Evolutionary conservation across 176 grass and related monocot species (phyloP), one percentile per base, ranked within the genome.

Genomic region (Chloris gayana): DNA sequence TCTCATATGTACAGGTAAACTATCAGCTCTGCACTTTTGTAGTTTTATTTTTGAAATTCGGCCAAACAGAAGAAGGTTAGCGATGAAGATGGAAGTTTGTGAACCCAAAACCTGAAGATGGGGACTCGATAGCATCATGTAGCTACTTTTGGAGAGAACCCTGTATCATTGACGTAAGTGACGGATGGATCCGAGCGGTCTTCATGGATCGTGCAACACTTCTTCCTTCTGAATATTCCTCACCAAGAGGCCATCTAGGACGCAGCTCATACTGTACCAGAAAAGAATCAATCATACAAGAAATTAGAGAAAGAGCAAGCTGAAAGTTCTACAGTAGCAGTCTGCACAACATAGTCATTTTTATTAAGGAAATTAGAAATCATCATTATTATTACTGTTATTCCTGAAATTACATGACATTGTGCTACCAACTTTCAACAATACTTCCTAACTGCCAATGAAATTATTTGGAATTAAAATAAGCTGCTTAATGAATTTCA

Each of bases 141-240:
- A 76, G 85, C 65, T 89, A 85, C 53, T 58, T 73, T 53, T 38
- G 79, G 64, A 86, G 49, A 77, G 95, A 89, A 68, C 78, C 84
- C 83, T 89, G 80, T 71, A 91, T 93, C 70, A 98, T 98, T 24
- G 95, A 98, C 38, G 95, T 95, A 63, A 98, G 90, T 46, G 95
- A 95, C 53, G 90, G 95, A 78, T 93, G 88, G 38, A 93, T 38
- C 38, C 95, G 79, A 60, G 95, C 90, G 10, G 82, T 94, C 82
- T 91, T 98, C 42, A 95, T 13, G n/a, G 92, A 98, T 33, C 92
- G 88, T 44, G 95, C 84, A 25, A 67, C 78, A 33, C 90, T 91
- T 87, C 46, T 89, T 82, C 95, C 92, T 86, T 93, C 63, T 26
- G 85, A 84, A 80, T 98, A 87, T 80, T 94, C 95, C 84, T 94